phyloP scores from a whole-genome alignment of 257 asterid species.

The Gardenia jasminoides region DNA sequence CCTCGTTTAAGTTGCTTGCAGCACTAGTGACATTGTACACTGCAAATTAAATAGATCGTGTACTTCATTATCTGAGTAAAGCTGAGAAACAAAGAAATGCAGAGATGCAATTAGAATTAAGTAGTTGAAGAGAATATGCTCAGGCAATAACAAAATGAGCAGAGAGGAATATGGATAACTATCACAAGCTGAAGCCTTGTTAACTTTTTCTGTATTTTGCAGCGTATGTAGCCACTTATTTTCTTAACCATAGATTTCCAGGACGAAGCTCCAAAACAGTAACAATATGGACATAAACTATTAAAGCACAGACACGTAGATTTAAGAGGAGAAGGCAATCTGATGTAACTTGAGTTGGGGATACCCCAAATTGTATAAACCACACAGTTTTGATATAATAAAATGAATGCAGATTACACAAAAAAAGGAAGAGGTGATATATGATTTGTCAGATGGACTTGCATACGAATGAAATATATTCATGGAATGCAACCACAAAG shows the following conservation, averaged over 20 bases:
- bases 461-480: not conserved
- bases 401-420: too few species aligned
- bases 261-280: not conserved
- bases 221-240: not conserved
- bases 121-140: not conserved
- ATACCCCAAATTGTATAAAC: too few species aligned
- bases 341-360: too few species aligned
- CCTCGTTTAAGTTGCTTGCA: conserved; percentile 57
- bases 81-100: not conserved
- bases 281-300: not conserved
- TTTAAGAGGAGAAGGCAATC: not conserved
- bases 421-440: too few species aligned
- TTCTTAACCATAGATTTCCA: not conserved
- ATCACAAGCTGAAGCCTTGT: not conserved
- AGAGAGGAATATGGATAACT: not conserved
- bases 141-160: not conserved
- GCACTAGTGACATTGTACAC: conserved; percentile 38
- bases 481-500: not conserved
- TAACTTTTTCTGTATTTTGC: not conserved
- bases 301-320: not conserved
- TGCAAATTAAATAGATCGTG: conserved; percentile 32
- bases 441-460: not conserved
- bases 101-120: not conserved
- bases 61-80: not conserved
- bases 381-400: too few species aligned